Evolutionary conservation across 192 early-diverging fungal species (phyloP).

Genomic region (Entomortierella beljakovae): DNA sequence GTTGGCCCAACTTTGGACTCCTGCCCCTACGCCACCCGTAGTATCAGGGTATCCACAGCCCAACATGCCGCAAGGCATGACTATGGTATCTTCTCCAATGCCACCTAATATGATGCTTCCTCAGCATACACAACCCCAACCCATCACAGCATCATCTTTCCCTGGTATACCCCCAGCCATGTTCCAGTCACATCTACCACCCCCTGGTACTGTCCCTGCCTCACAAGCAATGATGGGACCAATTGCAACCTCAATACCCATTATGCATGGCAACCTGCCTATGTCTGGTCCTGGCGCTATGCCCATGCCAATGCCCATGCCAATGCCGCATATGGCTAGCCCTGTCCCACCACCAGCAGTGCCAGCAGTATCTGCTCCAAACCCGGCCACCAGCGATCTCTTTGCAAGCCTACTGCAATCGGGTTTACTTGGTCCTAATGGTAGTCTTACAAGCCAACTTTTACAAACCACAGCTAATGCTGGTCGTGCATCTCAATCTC

Average conservation of each 20-base stretch:
- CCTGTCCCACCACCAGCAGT: neutral
- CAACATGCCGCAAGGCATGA: neutral
- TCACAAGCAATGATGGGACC: constrained; percentile 6
- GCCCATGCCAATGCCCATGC: constrained; percentile 1
- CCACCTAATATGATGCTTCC: constrained; percentile 28
- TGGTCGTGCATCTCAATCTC: constrained; percentile 20
- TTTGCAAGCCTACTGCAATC: constrained; percentile 51
- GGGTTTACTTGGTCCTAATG: constrained; percentile 38
- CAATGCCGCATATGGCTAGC: neutral
- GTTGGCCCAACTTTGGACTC: constrained; percentile 44
- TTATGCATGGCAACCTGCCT: constrained; percentile 1
- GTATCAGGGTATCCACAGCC: constrained; percentile 7
- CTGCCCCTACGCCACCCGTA: constrained; percentile 19
- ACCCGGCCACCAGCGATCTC: constrained; percentile 24
- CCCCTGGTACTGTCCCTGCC: constrained; percentile 11
- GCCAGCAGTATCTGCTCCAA: constrained; percentile 7
- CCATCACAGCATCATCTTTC: neutral
- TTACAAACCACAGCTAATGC: constrained; percentile 26
- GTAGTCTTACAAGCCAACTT: constrained; percentile 25
- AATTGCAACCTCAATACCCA: constrained; percentile 8
- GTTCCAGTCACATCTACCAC: constrained; percentile 11
- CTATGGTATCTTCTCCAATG: constrained; percentile 13
- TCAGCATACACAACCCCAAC: constrained; percentile 1
- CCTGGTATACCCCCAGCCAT: constrained; percentile 12
- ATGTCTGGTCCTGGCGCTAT: neutral